Conservation (phyloP, 331 rosid genomes). For the Telfairia occidentalis region DNA sequence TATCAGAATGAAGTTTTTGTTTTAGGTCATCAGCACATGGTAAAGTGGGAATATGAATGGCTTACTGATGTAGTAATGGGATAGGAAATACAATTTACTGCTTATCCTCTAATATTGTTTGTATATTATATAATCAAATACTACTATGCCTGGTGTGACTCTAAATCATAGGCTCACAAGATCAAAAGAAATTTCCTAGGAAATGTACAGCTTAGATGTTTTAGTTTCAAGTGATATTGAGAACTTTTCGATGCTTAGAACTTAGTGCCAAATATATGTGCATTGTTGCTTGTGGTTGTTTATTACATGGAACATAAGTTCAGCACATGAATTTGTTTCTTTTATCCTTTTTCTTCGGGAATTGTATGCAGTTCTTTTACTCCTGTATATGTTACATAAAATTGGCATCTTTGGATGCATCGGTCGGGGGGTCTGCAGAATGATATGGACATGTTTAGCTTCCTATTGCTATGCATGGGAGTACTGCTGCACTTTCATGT, state of each 20-base stretch:
- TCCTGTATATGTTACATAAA: conserved; percentile 39
- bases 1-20: neutral
- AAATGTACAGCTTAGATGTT: neutral
- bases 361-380: conserved; percentile 36
- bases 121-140: neutral
- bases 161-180: neutral
- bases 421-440: conserved; percentile 29
- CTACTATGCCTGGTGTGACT: neutral
- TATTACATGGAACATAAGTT: neutral
- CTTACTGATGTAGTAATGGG: neutral
- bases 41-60: neutral
- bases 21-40: neutral
- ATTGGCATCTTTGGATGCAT: conserved; percentile 41
- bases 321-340: neutral
- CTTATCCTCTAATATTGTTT: neutral
- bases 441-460: conserved; percentile 34
- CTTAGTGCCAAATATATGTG: neutral
- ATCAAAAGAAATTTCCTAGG: neutral
- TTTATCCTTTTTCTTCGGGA: neutral
- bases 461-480: conserved; percentile 33
- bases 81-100: neutral
- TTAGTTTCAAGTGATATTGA: neutral
- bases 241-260: neutral
- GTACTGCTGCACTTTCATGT: conserved; percentile 42
- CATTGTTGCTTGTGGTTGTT: neutral